A percentile compares a stretch with the other conserved stretches of the same genome.
These are phyloP conservation scores for Henningerozyma blattae DNA, from an alignment of 805 yeast genomes.

Conservation along the genomic window DNA sequence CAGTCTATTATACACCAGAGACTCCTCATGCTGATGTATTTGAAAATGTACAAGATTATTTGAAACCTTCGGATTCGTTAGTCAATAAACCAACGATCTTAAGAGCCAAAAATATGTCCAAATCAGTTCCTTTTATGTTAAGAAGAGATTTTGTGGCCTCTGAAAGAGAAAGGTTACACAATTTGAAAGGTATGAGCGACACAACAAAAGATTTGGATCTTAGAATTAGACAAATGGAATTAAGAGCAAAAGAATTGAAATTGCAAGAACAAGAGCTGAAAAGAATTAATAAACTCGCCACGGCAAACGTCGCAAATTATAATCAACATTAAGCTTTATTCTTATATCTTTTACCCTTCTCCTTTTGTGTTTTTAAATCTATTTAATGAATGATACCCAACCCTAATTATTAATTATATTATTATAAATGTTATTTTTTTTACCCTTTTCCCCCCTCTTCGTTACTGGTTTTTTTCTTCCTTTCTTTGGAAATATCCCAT, in stretches of 20 bases:
- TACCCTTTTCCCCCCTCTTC: too few relatives aligned
- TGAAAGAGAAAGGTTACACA: neutral
- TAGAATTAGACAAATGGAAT: neutral
- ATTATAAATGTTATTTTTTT: too few relatives aligned
- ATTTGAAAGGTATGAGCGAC: neutral
- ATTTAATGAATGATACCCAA: too few relatives aligned
- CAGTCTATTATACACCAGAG: neutral
- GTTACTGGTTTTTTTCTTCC: too few relatives aligned
- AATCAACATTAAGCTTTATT: too few relatives aligned
- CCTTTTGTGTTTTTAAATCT: too few relatives aligned
- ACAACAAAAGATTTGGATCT: neutral
- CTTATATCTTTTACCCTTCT: too few relatives aligned
- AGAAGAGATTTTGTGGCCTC: neutral
- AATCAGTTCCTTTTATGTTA: neutral
- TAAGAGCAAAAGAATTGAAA: neutral
- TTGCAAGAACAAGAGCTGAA: too few relatives aligned
- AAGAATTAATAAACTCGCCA: too few relatives aligned
- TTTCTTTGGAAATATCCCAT: too few relatives aligned
- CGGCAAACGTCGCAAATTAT: too few relatives aligned
- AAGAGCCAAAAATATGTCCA: neutral
- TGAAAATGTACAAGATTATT: neutral
- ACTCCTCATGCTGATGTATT: neutral
- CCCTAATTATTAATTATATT: too few relatives aligned
- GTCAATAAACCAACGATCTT: neutral
- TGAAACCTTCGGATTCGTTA: neutral